Base-by-base conservation (phyloP, 495 filamentous ascomycete genomes). In the Schizothecium vesticola region DNA sequence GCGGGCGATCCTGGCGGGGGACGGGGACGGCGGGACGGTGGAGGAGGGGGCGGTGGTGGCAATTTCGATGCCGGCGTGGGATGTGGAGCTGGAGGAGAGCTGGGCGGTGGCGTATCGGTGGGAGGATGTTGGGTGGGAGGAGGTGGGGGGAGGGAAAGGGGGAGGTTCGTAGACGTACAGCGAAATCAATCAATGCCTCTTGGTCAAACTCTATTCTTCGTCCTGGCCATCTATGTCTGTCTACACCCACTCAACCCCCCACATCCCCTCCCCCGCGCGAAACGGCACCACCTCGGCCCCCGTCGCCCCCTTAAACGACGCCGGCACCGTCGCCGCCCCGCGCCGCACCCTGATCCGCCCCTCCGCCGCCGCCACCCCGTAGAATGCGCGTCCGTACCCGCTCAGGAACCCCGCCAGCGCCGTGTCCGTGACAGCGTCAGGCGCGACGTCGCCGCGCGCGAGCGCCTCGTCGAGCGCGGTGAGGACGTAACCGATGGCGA, bases 331-430 rank as follows among this genome's bases (percentile, higher is more conserved):
- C 4, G 70, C 71, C 12, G 69, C 69, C 29, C 33, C 70, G 26
- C 69, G 43, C 23, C 57, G 73, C 1, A 78, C 67, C 23, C 67
- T 21, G 24, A 79, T 73, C 67, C 74, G 69, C 28, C 55, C 65
- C 8, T 51, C 36, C 3, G 71, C 69, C 8, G 55, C 63, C 19
- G 60, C 9, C 3, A 75, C 36, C 6, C 69, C 70, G 76, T 97
- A 97, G 76, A 97, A 97, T 68, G 73, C 55, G n/a, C 92, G 84
- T 7, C 94, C 94, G 76, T 87, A 90, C 29, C 81, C 84, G 73
- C 88, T 87, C 69, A 96, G 81, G 79, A 97, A 97, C 3, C 88
- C 90, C 70, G 87, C 86, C 16, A 97, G 71, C 56, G 83, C 82
- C 69, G 91, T 89, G 56, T 86, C 80, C 12, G 89, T 93, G n/a